Base-by-base conservation (phyloP, 1,284 basidiomycete species). In the Tetrapyrgos nigripes region DNA sequence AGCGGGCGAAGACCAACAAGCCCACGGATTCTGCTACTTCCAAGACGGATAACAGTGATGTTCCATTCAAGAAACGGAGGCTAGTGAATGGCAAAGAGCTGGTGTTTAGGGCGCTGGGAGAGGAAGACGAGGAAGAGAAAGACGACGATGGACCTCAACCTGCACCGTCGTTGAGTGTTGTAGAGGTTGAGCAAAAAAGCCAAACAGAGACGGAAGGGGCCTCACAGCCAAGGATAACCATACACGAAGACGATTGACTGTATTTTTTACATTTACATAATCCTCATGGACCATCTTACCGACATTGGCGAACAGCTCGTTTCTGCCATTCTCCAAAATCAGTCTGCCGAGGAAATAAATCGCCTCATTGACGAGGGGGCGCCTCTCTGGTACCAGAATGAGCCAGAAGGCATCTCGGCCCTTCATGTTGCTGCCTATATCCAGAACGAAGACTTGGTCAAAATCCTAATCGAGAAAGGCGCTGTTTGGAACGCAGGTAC, bases 301-400 rank as follows among this genome's bases (percentile, higher is more conserved):
- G 70, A 72, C 24, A 77, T 86, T 2, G 89, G 89, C 11, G 80
- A 83, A 50, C 74, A 76, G 1, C 79, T 92, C 60, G 83, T 92
- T 58, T 64, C 80, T 33, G 77, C 81, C 17, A 87, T 92, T 61
- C 74, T 92, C 11, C 77, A 79, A 45, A 72, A 77, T 43, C 77
- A 79, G 43, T 75, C 89, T 1, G 61, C 81, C 46, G 74, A 79
- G 13, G 76, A 77, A 14, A 76, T 94, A 57, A 77, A 81, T 61
- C 69, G 68, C 11, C 72, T 91, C 27, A 81, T 96, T 64, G 82
- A 88, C 19, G 75, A 77, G n/a, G 91, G 86, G 21, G 93, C 93
- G 1, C 95, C 96, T 2, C 81, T 94, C 47, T 99, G 97, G 96
- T 96, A 89, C 73, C 93, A 96, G 73, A 91, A 92, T 70, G 87